These are phyloP conservation scores for Pichia deserticola DNA, from an alignment of 805 yeast genomes.

Conservation along the genomic window DNA sequence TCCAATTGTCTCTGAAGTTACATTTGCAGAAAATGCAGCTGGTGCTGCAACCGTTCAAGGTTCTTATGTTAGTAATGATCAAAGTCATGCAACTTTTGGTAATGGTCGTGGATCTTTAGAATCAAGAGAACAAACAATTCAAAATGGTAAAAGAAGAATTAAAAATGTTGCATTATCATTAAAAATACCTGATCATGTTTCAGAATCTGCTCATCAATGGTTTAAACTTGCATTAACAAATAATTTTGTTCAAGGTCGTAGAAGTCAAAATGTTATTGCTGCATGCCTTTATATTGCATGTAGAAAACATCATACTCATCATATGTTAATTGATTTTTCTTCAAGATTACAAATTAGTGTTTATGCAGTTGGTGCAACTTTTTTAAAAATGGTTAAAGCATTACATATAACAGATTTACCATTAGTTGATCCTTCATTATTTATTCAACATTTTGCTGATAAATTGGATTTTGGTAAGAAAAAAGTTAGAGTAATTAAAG, in stretches of 20 bases:
- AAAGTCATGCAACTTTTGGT: slow-evolving; percentile 64
- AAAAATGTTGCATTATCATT: slow-evolving; percentile 74
- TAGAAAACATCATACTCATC: slow-evolving; percentile 83
- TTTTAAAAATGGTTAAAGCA: slow-evolving; percentile 83
- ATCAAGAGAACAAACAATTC: slow-evolving; percentile 81
- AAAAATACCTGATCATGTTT: slow-evolving; percentile 72
- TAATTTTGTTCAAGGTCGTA: slow-evolving; percentile 94
- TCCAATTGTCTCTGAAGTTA: slow-evolving; percentile 92
- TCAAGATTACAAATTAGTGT: slow-evolving; percentile 86
- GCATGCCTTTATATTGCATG: slow-evolving; percentile 95
- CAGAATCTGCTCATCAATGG: slow-evolving; percentile 85
- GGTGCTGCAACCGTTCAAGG: slow-evolving; percentile 98
- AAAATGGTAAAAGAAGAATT: slow-evolving; percentile 75
- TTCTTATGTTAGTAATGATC: slow-evolving; percentile 84
- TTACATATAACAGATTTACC: slow-evolving; percentile 75
- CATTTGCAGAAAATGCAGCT: slow-evolving; percentile 82
- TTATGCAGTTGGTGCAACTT: slow-evolving; percentile 92
- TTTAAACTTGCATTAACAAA: slow-evolving; percentile 77
- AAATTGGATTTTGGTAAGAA: slow-evolving; percentile 73
- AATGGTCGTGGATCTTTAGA: slow-evolving; percentile 71
- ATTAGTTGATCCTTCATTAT: slow-evolving; percentile 87
- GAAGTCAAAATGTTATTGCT: slow-evolving; percentile 91
- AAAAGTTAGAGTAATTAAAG: slow-evolving; percentile 68
- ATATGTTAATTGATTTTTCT: slow-evolving; percentile 93
- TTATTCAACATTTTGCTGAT: slow-evolving; percentile 90